A percentile compares a stretch with the other conserved stretches of the same genome.
Evolutionary conservation across 352 stramenopile species (phyloP).

Genomic region (Phytopythium montanum): DNA sequence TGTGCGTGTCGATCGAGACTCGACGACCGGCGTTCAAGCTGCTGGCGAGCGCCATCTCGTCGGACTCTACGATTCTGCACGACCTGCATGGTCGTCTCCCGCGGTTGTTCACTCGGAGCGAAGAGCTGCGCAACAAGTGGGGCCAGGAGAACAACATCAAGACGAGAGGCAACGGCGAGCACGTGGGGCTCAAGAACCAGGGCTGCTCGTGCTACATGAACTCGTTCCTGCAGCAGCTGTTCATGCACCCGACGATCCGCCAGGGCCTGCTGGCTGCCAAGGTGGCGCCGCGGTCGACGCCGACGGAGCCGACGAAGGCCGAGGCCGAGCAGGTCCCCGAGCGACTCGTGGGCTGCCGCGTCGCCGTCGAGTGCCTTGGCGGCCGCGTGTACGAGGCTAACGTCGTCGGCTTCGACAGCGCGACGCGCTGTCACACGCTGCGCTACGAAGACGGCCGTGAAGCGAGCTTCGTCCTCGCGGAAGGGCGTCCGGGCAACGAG

Average conservation of each 20-base stretch:
- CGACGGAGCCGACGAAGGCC: slow-evolving; percentile 78
- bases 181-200: slow-evolving; percentile 97
- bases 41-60: slow-evolving; percentile 74
- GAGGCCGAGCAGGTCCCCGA: slow-evolving; percentile 86
- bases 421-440: slow-evolving; percentile 72
- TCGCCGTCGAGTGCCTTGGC: slow-evolving; percentile 93
- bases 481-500: slow-evolving; percentile 94
- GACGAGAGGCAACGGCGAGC: slow-evolving; percentile 72
- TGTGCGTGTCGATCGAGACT: slow-evolving; percentile 78
- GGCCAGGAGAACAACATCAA: slow-evolving; percentile 83
- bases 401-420: slow-evolving; percentile 86
- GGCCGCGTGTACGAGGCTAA: slow-evolving; percentile 92
- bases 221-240: slow-evolving; percentile 98
- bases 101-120: slow-evolving; percentile 57
- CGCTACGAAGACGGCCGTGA: slow-evolving; percentile 89
- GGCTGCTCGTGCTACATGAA: slow-evolving; percentile 99
- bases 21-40: slow-evolving; percentile 79
- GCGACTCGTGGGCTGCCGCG: slow-evolving; percentile 64
- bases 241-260: slow-evolving; percentile 82
- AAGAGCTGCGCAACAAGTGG: slow-evolving; percentile 69
- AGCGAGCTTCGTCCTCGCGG: slow-evolving; percentile 84
- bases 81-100: slow-evolving; percentile 52
- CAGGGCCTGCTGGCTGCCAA: slow-evolving; percentile 76
- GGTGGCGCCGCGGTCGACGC: slow-evolving; percentile 45
- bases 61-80: slow-evolving; percentile 54